Conservation (phyloP, 2,329 filamentous ascomycete species). For the Niveomyces coronatus region DNA sequence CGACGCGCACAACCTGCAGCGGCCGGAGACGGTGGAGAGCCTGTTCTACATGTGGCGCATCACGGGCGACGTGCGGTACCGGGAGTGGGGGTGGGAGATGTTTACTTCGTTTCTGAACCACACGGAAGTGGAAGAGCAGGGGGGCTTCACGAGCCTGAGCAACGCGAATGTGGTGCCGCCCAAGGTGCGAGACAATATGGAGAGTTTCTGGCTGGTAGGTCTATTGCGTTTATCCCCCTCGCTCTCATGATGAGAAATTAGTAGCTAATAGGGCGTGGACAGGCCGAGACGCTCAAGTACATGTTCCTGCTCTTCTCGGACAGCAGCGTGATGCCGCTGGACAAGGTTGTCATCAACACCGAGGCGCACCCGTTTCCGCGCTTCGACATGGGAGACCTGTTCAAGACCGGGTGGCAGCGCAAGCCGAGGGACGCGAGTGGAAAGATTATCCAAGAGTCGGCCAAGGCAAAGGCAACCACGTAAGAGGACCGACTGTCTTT, state of each 20-base stretch:
- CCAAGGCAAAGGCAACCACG: too few species aligned
- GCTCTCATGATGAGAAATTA: not conserved
- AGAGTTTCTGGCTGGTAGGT: slow-evolving; percentile 93
- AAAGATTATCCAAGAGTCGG: slow-evolving; percentile 21
- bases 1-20: slow-evolving; percentile 88
- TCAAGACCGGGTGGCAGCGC: slow-evolving; percentile 72
- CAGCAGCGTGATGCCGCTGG: slow-evolving; percentile 70
- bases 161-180: slow-evolving; percentile 67
- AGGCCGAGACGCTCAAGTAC: slow-evolving; percentile 96
- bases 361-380: slow-evolving; percentile 85
- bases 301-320: slow-evolving; percentile 91
- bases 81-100: slow-evolving; percentile 98
- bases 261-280: slow-evolving; percentile 13
- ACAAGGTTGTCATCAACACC: slow-evolving; percentile 87
- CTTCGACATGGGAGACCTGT: slow-evolving; percentile 70
- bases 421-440: slow-evolving; percentile 46
- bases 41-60: slow-evolving; percentile 99
- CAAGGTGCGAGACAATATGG: slow-evolving; percentile 77
- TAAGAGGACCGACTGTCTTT: too few species aligned
- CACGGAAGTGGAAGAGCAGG: slow-evolving; percentile 66
- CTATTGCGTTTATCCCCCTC: not conserved
- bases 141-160: slow-evolving; percentile 72
- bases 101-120: slow-evolving; percentile 85
- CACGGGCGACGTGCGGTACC: slow-evolving; percentile 78
- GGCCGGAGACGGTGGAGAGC: slow-evolving; percentile 93